Evolutionary conservation across 306 rosid species (phyloP), one percentile per base, ranked within the genome.

Genomic region (Quercus agrifolia): DNA sequence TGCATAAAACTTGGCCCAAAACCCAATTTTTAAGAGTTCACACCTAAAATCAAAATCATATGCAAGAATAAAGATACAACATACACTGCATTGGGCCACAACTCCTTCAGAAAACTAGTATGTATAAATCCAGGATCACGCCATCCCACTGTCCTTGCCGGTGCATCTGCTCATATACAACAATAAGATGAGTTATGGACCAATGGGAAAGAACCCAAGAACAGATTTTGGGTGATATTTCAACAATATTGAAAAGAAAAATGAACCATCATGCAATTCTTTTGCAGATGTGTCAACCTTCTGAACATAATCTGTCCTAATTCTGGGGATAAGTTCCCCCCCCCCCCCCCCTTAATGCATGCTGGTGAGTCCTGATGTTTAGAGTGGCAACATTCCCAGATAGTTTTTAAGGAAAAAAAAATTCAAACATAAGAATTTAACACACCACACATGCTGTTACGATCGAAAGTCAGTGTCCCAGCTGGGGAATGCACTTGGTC

Each of bases 111-210:
- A 81, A 94, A 94, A 83, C 91, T 83, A 49, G 95, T 92, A 85
- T 92, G 98, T 79, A 92, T 92, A 83, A 77, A 94, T 77, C 98
- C 97, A 21, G 98, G 99, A 77, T 94, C 95, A 76, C 97, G 92
- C 99, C 99, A 92, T 79, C 97, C 99, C 52, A 90, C 95, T 28
- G 99, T 91, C 56, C 92, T 90, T 80, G 97, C 99, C 0, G 99
- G 99, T 84, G 97, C 97, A 74, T 95, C 99, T 94, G 83, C 73
- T 77, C 38, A 56, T 52, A 25, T 19, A 73, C 25, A 38, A 61
- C 38, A 38, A 41, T 55, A 73, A 76, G 73, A 73, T 70, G 75
- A 78, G 62, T 31, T 61, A 55, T 33, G 56, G 31, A 41, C 38
- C 13, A 56, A 17, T 1, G 31, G 55, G 56, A 17, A 70, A 20